Percentiles rank a stretch among this genome's conserved stretches.
These are phyloP conservation scores for Nitzschia palea DNA, from an alignment of 108 stramenopile species.

Conservation along the genomic window DNA sequence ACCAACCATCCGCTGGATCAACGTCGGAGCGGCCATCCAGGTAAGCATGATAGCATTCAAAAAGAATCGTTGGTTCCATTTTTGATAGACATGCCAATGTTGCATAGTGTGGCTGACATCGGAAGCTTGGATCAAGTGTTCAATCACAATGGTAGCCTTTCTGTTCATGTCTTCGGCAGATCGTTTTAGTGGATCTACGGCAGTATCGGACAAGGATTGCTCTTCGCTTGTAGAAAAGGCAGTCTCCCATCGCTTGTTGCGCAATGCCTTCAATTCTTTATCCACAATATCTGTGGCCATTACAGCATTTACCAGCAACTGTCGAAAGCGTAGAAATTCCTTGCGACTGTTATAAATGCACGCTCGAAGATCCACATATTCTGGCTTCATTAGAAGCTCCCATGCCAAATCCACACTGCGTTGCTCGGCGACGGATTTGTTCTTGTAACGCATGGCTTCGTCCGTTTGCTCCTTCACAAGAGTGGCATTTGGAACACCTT, in stretches of 20 bases:
- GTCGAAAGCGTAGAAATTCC: slow-evolving; percentile 35
- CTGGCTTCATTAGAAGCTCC: slow-evolving; percentile 42
- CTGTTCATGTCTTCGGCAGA: slow-evolving; percentile 9
- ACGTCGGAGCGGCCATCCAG: slow-evolving; percentile 37
- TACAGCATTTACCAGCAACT: slow-evolving; percentile 39
- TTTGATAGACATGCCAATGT: slow-evolving; percentile 48
- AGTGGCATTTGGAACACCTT: slow-evolving; percentile 45
- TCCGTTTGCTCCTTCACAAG: slow-evolving; percentile 38
- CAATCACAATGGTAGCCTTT: slow-evolving; percentile 44
- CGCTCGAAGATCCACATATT: slow-evolving; percentile 23
- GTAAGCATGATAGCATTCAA: slow-evolving; percentile 55
- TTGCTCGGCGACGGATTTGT: slow-evolving; percentile 44
- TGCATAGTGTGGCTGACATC: slow-evolving; percentile 66
- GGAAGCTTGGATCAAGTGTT: slow-evolving; percentile 54
- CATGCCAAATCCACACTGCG: slow-evolving; percentile 38
- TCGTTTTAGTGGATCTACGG: not conserved
- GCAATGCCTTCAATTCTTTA: slow-evolving; percentile 26
- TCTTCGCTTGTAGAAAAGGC: slow-evolving; percentile 22
- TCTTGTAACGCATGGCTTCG: slow-evolving; percentile 27
- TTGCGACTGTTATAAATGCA: slow-evolving; percentile 28
- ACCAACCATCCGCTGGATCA: slow-evolving; percentile 58
- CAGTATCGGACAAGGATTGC: not conserved
- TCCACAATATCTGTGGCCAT: slow-evolving; percentile 55
- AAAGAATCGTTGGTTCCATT: slow-evolving; percentile 59
- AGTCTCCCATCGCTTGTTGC: slow-evolving; percentile 47